Conservation (phyloP, 345 rosid genomes). For the Sapria himalayana region DNA sequence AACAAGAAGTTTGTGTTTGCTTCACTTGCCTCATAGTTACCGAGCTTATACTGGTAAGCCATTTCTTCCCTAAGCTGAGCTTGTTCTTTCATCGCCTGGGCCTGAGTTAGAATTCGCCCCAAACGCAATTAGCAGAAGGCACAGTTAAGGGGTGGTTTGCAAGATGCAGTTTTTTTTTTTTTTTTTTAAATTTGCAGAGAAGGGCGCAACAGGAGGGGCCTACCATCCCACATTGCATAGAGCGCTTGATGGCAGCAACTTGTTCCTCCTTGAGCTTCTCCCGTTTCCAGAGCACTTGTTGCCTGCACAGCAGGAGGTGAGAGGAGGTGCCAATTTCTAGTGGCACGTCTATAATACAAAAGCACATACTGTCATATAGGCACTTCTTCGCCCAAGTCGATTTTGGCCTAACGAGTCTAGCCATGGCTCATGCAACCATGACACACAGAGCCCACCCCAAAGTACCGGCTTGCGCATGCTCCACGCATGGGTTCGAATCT, state of each 20-base stretch:
- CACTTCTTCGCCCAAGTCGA: no score
- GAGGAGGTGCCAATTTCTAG: no score
- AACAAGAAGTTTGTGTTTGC: no score
- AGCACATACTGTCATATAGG: no score
- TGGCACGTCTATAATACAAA: no score
- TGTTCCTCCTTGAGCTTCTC: constrained; percentile 82
- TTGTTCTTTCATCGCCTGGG: constrained; percentile 94
- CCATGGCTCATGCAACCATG: no score
- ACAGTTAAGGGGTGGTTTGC: background rate
- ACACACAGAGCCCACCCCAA: no score
- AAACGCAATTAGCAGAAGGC: background rate
- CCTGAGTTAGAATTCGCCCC: constrained; percentile 17
- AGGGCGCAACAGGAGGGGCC: constrained; percentile 9
- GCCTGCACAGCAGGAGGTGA: no score
- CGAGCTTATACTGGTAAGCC: constrained; percentile 82
- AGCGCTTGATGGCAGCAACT: constrained; percentile 44
- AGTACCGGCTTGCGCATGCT: no score
- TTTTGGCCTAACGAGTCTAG: no score
- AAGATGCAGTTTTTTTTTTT: background rate
- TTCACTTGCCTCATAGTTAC: constrained; percentile 54
- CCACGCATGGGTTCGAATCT: no score
- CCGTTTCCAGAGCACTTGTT: constrained; percentile 46
- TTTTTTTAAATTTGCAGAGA: no score
- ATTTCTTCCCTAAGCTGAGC: constrained; percentile 80
- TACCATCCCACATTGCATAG: constrained; percentile 99